A percentile compares a stretch with the other conserved stretches of the same genome.
Conservation (phyloP, 2,329 filamentous ascomycete species). For the Calonectria pseudoturangicola region DNA sequence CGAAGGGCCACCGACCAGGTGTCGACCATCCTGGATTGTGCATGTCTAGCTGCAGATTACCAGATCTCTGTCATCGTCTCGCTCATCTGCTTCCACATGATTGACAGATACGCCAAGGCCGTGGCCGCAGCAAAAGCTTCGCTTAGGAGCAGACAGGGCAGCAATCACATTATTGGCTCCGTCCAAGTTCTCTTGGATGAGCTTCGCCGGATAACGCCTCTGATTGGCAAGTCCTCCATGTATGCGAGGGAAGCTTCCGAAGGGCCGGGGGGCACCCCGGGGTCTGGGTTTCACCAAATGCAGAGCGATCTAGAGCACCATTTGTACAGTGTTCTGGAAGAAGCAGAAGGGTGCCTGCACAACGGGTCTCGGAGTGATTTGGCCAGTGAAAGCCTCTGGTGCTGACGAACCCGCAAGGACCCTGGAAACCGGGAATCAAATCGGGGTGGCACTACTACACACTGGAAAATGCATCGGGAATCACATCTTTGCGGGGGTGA, state of each 20-base stretch:
- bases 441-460: background rate
- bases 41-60: conserved; percentile 1
- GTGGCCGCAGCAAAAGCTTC: conserved; percentile 5
- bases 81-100: conserved; percentile 4
- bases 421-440: background rate
- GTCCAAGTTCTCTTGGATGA: background rate
- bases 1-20: background rate
- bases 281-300: background rate
- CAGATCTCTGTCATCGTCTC: conserved; percentile 7
- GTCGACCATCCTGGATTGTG: background rate
- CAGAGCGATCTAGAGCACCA: background rate
- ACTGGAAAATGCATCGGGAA: background rate
- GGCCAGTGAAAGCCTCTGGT: background rate
- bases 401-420: background rate
- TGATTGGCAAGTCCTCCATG: background rate
- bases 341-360: background rate
- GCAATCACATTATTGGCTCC: conserved; percentile 8
- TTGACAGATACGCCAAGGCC: background rate
- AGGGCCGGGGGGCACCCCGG: background rate
- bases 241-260: background rate
- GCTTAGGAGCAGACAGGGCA: background rate
- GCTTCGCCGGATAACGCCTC: background rate
- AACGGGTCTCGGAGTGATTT: background rate
- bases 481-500: background rate
- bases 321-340: background rate